A percentile compares a stretch with the other conserved stretches of the same genome.
phyloP scores from a whole-genome alignment of 768 basidiomycete species.

The Mrakia blollopis region DNA sequence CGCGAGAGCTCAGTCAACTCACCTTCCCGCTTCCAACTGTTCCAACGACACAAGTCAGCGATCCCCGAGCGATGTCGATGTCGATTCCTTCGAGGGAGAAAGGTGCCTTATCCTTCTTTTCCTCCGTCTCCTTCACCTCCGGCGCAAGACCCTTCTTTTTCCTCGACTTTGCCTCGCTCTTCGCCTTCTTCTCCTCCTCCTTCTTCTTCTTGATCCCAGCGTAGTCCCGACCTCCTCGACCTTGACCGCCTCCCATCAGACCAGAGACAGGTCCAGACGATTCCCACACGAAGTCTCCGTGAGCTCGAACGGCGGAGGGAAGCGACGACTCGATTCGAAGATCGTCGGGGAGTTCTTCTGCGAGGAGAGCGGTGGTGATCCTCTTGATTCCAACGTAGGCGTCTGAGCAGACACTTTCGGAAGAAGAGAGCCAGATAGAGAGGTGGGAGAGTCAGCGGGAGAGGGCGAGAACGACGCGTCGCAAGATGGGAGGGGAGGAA shows the following conservation, averaged over 20 bases:
- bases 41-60: conserved; percentile 41
- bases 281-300: conserved; percentile 32
- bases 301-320: conserved; percentile 18
- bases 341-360: conserved; percentile 55
- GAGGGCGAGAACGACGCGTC: too few relatives aligned
- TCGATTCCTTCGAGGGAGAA: conserved; percentile 54
- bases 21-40: conserved; percentile 42
- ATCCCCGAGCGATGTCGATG: conserved; percentile 42
- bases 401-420: conserved; percentile 46
- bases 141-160: conserved; percentile 37
- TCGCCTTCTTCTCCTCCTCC: conserved; percentile 38
- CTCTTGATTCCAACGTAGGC: conserved; percentile 53
- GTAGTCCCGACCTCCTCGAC: conserved; percentile 32
- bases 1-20: background rate
- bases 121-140: conserved; percentile 30
- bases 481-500: too few relatives aligned
- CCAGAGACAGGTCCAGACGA: background rate
- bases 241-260: conserved; percentile 12
- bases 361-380: conserved; percentile 52
- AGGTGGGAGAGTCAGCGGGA: conserved; percentile 40
- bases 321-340: conserved; percentile 48
- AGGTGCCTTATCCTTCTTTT: conserved; percentile 44
- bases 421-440: conserved; percentile 52
- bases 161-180: conserved; percentile 33
- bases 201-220: conserved; percentile 30